Evolutionary conservation across 176 grass and related monocot genomes (phyloP).

Genomic region (Oryza meridionalis): DNA sequence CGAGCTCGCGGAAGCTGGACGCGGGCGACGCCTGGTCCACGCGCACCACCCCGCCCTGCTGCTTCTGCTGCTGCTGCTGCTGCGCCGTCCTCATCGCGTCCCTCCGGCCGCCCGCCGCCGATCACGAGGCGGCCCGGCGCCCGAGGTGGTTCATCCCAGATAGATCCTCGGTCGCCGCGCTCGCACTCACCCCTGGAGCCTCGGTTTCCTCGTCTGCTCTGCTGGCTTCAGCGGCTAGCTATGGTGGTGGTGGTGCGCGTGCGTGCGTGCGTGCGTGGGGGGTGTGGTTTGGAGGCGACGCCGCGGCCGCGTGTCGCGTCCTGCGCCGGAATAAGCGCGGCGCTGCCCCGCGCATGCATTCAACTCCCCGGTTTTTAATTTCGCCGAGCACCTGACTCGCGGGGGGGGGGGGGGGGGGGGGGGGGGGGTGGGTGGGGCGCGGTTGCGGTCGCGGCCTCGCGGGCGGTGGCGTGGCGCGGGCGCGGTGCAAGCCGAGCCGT

Average conservation of each 20-base stretch:
- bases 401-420: too few species aligned
- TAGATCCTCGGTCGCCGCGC: neutral
- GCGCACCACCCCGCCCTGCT: conserved; percentile 50
- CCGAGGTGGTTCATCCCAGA: conserved; percentile 18
- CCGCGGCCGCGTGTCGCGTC: conserved; percentile 50
- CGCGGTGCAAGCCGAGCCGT: neutral
- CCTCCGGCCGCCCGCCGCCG: conserved; percentile 13
- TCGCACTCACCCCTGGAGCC: neutral
- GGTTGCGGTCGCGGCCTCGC: neutral
- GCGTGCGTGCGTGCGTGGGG: neutral
- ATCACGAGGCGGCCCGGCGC: conserved; percentile 4
- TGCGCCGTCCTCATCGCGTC: conserved; percentile 44
- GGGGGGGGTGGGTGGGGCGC: neutral
- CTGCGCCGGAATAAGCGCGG: conserved; percentile 53
- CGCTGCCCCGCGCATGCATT: conserved; percentile 13
- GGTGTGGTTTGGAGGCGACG: neutral
- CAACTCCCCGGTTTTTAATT: conserved; percentile 17
- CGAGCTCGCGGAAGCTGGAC: conserved; percentile 90
- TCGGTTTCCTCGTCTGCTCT: neutral
- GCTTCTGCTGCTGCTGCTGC: conserved; percentile 32
- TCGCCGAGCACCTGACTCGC: neutral
- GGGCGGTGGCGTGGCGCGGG: too few species aligned
- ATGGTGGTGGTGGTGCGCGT: neutral
- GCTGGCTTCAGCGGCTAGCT: neutral
- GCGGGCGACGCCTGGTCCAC: conserved; percentile 68